Evolutionary conservation across 2,329 filamentous ascomycete species (phyloP), one percentile per base, ranked within the genome.

Genomic region (Colletotrichum scovillei): DNA sequence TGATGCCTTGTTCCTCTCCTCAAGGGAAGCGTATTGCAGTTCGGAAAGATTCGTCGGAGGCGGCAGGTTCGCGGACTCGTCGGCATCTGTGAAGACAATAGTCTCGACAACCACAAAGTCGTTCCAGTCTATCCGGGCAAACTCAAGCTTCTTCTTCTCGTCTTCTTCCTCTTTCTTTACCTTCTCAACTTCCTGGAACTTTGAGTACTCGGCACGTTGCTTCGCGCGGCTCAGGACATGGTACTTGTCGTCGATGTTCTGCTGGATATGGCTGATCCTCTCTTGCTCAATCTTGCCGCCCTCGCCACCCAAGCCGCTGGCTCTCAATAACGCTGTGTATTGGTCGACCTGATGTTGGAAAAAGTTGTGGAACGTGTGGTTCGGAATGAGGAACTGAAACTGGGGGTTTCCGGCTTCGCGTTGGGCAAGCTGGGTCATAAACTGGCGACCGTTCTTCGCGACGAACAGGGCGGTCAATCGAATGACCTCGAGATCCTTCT

Each of bases 61-160:
- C 38, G 96, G 95, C 12, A 99, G 91, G 75, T 97, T 93, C 49
- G 92, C 91, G 75, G 94, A 90, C 77, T 98, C 95, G 81, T 99
- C 97, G 52, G 91, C 90, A 77, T 98, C 95, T 72, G 91, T 95
- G 82, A 99, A 99, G 19, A 95, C 88, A 67, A 99, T 95, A 0
- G 95, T 98, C 83, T 98, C 97, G 57, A 98, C 95, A 24, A 99
- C 93, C 42, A 96, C 92, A 78, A 99, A 99, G 81, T 98, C 96
- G 80, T 97, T 94, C 97, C 97, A 99, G 82, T 99, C 97, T 75
- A 99, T 97, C 78, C 97, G 93, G 1, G 93, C 93, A 82, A 97
- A 92, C 67, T 91, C 87, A 26, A 88, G 85, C 78, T 92, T 92
- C 81, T 98, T 94, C 79, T 95, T 91, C 80, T 97, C 94, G 53